These are phyloP conservation scores for Dioszegia crocea DNA, from an alignment of 768 basidiomycete species.

Conservation along the genomic window DNA sequence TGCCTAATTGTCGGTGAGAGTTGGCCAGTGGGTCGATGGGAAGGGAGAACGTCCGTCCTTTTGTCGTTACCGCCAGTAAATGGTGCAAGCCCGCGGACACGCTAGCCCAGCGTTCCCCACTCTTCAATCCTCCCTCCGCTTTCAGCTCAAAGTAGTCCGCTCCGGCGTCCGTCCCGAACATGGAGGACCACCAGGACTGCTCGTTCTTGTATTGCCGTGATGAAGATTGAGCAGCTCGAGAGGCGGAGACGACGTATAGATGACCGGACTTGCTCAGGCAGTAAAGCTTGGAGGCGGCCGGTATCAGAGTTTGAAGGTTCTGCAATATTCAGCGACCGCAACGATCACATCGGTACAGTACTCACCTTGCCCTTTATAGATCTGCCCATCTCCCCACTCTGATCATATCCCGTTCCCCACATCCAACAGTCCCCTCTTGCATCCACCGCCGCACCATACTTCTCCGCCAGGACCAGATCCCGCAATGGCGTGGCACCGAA, in stretches of 20 bases:
- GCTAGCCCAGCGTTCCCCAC: constrained; percentile 71
- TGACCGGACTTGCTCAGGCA: constrained; percentile 73
- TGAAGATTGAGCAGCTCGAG: constrained; percentile 55
- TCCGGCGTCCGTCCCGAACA: constrained; percentile 54
- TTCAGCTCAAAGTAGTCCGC: constrained; percentile 60
- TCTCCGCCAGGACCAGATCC: constrained; percentile 45
- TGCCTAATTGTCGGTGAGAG: constrained; percentile 75
- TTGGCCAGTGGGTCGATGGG: constrained; percentile 74
- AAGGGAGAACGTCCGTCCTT: constrained; percentile 72
- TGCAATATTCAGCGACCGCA: constrained; percentile 39
- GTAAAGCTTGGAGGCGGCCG: constrained; percentile 56
- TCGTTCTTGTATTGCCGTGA: constrained; percentile 48
- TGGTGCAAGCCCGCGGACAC: constrained; percentile 66
- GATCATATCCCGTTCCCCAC: constrained; percentile 47
- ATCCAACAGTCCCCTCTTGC: constrained; percentile 48
- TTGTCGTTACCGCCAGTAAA: constrained; percentile 52
- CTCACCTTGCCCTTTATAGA: constrained; percentile 44
- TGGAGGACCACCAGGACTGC: constrained; percentile 60
- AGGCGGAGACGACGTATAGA: constrained; percentile 65
- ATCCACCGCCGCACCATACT: constrained; percentile 47
- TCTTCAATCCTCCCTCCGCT: constrained; percentile 57
- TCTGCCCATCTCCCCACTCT: constrained; percentile 27
- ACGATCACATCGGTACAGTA: not conserved
- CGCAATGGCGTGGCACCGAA: constrained; percentile 41
- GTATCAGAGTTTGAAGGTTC: constrained; percentile 62